These are phyloP conservation scores for Tremellales sp. DNA, from an alignment of 1,284 basidiomycete species.

Conservation along the genomic window DNA sequence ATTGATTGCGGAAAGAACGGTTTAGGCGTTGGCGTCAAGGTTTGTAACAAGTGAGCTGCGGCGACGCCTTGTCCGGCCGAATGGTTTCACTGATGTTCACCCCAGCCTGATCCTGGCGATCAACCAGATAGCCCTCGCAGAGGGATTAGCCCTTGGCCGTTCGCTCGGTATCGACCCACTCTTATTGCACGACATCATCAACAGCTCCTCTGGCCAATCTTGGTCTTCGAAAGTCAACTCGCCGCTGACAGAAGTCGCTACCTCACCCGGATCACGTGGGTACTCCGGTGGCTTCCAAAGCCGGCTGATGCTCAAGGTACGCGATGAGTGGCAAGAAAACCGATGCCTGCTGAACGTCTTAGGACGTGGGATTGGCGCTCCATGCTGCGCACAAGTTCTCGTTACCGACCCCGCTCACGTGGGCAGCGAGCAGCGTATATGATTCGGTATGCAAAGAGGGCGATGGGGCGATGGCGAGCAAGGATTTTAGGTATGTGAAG, in stretches of 20 bases:
- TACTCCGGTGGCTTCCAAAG: conserved; percentile 40
- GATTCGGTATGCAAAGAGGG: conserved; percentile 36
- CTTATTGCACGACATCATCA: conserved; percentile 39
- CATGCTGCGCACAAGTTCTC: conserved; percentile 31
- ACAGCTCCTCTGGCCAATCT: conserved; percentile 40
- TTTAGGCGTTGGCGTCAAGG: conserved; percentile 42
- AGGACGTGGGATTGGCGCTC: conserved; percentile 43
- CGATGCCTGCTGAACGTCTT: background rate
- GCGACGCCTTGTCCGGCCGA: background rate
- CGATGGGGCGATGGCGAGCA: conserved; percentile 29
- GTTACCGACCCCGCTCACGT: conserved; percentile 39
- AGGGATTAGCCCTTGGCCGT: conserved; percentile 39
- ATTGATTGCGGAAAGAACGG: conserved; percentile 41
- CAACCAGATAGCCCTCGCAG: conserved; percentile 46
- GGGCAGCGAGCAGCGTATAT: conserved; percentile 42
- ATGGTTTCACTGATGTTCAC: background rate
- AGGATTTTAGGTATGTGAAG: conserved; percentile 39
- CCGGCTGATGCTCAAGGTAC: conserved; percentile 45
- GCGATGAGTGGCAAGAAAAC: conserved; percentile 1
- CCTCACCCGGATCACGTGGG: conserved; percentile 34
- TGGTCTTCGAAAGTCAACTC: conserved; percentile 44
- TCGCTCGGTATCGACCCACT: conserved; percentile 37
- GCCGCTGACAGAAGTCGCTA: conserved; percentile 31
- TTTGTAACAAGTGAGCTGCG: conserved; percentile 45
- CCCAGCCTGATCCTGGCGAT: conserved; percentile 42